Evolutionary conservation across 2,329 filamentous ascomycete species (phyloP).

Genomic region (Neophaeococcomyces mojaviensis): DNA sequence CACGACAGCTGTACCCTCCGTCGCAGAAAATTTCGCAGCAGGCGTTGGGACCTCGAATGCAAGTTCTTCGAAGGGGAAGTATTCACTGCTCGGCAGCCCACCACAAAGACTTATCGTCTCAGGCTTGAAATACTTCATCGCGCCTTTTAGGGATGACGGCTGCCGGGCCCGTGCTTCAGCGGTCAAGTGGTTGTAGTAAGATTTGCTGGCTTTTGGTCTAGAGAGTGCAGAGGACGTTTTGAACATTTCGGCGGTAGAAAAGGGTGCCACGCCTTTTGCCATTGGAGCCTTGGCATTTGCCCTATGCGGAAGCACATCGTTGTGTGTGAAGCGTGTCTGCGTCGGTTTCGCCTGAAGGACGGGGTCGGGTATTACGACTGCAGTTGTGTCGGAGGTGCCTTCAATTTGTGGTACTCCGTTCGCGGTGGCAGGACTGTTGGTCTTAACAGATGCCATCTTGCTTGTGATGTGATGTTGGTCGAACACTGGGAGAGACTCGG

Average conservation of each 20-base stretch:
- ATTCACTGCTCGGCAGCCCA: slow-evolving; percentile 73
- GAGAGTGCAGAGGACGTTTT: slow-evolving; percentile 33
- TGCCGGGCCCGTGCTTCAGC: slow-evolving; percentile 51
- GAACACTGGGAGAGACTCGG: no score
- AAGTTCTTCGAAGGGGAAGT: slow-evolving; percentile 84
- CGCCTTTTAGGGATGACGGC: slow-evolving; percentile 71
- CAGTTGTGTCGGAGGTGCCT: slow-evolving; percentile 31
- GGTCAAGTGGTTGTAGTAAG: slow-evolving; percentile 60
- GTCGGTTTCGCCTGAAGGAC: slow-evolving; percentile 11
- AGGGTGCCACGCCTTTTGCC: slow-evolving; percentile 17
- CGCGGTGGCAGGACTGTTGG: background rate
- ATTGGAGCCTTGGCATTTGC: slow-evolving; percentile 56
- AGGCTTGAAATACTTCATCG: slow-evolving; percentile 70
- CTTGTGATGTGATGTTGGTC: no score
- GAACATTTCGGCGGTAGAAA: slow-evolving; percentile 15
- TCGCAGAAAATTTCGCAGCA: slow-evolving; percentile 56
- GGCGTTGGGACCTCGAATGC: slow-evolving; percentile 63
- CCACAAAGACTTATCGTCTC: slow-evolving; percentile 86
- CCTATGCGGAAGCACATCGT: slow-evolving; percentile 60
- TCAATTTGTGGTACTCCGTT: slow-evolving; percentile 14
- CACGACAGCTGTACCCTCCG: slow-evolving; percentile 52
- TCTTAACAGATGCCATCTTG: no score
- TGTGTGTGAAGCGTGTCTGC: slow-evolving; percentile 46
- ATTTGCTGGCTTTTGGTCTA: slow-evolving; percentile 67
- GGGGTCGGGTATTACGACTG: slow-evolving; percentile 31